Evolutionary conservation across 2,329 filamentous ascomycete species (phyloP), one percentile per base, ranked within the genome.

Genomic region (Sordariomycetes sp.): DNA sequence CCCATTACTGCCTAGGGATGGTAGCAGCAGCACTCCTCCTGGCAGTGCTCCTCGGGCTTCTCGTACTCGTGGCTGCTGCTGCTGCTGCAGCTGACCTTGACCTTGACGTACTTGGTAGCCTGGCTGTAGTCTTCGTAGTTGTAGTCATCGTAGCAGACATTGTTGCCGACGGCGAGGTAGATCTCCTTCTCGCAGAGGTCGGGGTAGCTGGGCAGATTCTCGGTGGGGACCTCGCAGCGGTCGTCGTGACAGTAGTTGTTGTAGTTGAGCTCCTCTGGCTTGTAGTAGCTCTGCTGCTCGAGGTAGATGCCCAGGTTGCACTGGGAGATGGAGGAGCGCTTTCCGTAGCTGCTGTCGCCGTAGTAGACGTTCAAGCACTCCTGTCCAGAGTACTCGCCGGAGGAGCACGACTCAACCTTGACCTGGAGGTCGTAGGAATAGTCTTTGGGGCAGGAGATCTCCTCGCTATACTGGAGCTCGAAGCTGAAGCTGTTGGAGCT

Each of bases 231-330:
- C 18, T 18, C 17, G 24, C 35, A 37, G n/a, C 17, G 20, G 30
- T 32, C 24, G 12, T 26, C 35, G 12, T 20, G 19, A 30, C 35
- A 37, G 35, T 28, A 37, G 21, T 37, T 27, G 35, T 33, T 37
- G 35, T 27, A 37, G 35, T 37, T 37, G 23, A 37, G 19, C 11
- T 20, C 9, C 16, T 21, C 19, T 23, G 35, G 35, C 21, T 28
- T n/a, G 23, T 28, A 23, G 6, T 8, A 7, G 17, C 29, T 9
- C 30, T 32, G 5, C 20, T 31, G 14, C 21, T 31, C 10, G 12
- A 19, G 20, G 34, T 28, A 33, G 30, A 37, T 21, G 25, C 35
- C 35, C 15, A 37, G 30, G 30, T 32, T 33, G 21, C 17, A 32
- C 29, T 21, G 9, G 23, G 6, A 12, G 30, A 37, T 37, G 21